Evolutionary conservation across 78 protist species (phyloP).

Genomic region (Dictyostelium citrinum): DNA sequence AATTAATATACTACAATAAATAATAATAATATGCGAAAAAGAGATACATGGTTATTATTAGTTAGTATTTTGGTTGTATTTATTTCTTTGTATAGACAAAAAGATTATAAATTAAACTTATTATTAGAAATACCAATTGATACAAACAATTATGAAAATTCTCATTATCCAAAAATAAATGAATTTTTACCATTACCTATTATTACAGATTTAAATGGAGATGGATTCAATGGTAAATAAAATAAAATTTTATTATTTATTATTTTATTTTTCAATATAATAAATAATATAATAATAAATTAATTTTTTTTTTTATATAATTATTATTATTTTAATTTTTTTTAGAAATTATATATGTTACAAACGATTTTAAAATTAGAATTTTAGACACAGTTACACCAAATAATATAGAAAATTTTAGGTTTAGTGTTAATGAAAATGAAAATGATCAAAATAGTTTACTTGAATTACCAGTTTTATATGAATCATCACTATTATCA

Average conservation of each 20-base stretch:
- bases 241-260: neutral
- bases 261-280: neutral
- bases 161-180: constrained; percentile 66
- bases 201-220: constrained; percentile 78
- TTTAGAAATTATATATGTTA: constrained; percentile 56
- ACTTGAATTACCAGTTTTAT: neutral
- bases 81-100: constrained; percentile 24
- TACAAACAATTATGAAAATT: constrained; percentile 58
- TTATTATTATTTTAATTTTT: too few species aligned
- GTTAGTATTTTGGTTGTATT: constrained; percentile 19
- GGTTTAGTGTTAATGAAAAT: neutral
- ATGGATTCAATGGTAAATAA: constrained; percentile 61
- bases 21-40: constrained; percentile 24
- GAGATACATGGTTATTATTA: constrained; percentile 51
- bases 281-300: too few species aligned
- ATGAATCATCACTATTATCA: constrained; percentile 54
- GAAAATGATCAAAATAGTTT: neutral
- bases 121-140: constrained; percentile 39
- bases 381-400: constrained; percentile 11
- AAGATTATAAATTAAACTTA: neutral
- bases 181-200: constrained; percentile 68
- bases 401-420: neutral
- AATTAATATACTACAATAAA: neutral
- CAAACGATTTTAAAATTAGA: constrained; percentile 53
- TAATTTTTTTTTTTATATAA: too few species aligned